Base-by-base conservation (phyloP, 805 yeast species). In the Suhomyces xylopsoci region DNA sequence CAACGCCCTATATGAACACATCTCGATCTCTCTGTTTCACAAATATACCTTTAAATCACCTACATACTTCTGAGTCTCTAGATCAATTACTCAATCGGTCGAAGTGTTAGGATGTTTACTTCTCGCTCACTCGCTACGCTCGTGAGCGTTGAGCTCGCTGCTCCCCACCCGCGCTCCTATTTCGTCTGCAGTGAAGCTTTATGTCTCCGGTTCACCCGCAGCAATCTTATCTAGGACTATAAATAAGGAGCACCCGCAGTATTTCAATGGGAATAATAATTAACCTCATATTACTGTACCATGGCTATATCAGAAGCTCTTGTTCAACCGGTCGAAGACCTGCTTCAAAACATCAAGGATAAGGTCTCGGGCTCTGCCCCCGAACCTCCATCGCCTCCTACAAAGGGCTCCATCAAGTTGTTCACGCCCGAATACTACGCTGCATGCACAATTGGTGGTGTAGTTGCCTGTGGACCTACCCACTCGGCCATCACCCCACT, bases 391-490 rank as follows among this genome's bases (percentile, higher is more conserved):
- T 25, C 47, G 20, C 50, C 36, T 42, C 53, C 49, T 2, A 55
- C 60, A 14, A 58, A 58, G 32, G 56, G 55, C 14, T 65, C 63
- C 47, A 82, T 86, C 59, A 73, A 76, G 55, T 75, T 85, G 47
- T 84, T 76, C 71, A 73, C 88, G 3, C 71, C 77, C 20, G 84
- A 86, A 66, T 88, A 84, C 74, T 88, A 78, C 71, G 75, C 77
- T 51, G 84, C 92, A 50, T 88, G 96, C 70, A 84, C 91, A 3
- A 48, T 85, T 40, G 96, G 92, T 46, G 96, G 93, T 60, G 79
- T 85, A 51, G 60, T 87, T 50, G 97, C 98, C 1, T 93, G 98
- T 78, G 97, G 97, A 14, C 97, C 98, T 32, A 93, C 98, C 12
- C 99, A 93, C 70, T 84, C 97, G 1, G 82, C 88, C 3, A 96